phyloP scores from a whole-genome alignment of 2,329 filamentous ascomycete genomes.

The Grosmannia clavigera region DNA sequence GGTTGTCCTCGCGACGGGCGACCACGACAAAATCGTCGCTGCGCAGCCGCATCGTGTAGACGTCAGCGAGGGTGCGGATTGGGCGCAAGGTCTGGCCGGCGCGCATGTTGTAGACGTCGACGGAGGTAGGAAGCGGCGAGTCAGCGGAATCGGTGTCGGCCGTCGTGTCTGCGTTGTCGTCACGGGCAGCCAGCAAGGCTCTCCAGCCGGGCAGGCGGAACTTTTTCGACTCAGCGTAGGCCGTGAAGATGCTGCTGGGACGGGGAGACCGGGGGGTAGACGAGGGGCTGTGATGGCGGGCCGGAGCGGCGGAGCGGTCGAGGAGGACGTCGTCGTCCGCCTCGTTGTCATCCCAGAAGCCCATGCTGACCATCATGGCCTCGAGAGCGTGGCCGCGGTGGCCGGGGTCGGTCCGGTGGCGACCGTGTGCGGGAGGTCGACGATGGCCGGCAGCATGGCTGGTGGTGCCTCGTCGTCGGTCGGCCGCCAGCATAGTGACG shows the following conservation, averaged over 20 bases:
- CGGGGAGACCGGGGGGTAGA: background rate
- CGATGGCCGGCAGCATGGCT: too few relatives aligned
- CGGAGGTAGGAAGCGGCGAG: constrained; percentile 27
- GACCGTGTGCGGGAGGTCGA: too few relatives aligned
- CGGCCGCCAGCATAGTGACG: constrained; percentile 9
- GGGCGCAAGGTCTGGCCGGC: constrained; percentile 31
- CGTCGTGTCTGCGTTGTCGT: background rate
- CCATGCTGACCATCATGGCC: constrained; percentile 15
- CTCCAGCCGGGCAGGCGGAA: constrained; percentile 11
- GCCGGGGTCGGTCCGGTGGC: background rate
- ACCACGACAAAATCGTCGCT: constrained; percentile 12
- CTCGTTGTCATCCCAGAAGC: constrained; percentile 11
- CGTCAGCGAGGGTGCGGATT: constrained; percentile 10
- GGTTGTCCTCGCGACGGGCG: constrained; percentile 6
- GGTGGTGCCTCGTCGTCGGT: background rate
- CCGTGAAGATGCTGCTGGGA: constrained; percentile 6
- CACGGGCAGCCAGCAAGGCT: constrained; percentile 8
- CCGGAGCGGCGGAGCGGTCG: constrained; percentile 5
- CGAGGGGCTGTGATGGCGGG: background rate
- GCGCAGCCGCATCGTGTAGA: constrained; percentile 8
- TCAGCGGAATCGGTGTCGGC: background rate
- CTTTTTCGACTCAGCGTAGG: constrained; percentile 7
- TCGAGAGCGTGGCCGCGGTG: constrained; percentile 8
- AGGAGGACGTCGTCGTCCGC: constrained; percentile 6
- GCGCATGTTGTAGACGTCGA: constrained; percentile 46